phyloP scores from a whole-genome alignment of 495 filamentous ascomycete species.

The Daldinia childiae region DNA sequence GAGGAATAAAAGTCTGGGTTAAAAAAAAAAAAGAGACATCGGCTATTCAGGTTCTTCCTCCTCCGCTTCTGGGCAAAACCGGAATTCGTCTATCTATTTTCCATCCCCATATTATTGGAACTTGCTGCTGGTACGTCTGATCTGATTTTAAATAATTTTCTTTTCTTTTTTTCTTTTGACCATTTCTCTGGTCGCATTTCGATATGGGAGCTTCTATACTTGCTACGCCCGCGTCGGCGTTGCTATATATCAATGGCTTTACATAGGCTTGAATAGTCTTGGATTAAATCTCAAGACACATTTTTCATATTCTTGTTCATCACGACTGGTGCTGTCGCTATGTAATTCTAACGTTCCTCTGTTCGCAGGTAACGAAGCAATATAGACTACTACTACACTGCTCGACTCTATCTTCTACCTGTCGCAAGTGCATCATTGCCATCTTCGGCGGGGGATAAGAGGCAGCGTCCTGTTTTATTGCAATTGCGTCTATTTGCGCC shows the following conservation, averaged over 20 bases:
- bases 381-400: constrained; percentile 12
- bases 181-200: constrained; percentile 22
- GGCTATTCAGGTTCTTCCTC: constrained; percentile 49
- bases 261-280: constrained; percentile 21
- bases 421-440: constrained; percentile 24
- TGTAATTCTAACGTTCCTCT: constrained; percentile 37
- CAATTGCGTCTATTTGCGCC: constrained; percentile 22
- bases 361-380: constrained; percentile 34
- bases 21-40: constrained; percentile 35
- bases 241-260: constrained; percentile 21
- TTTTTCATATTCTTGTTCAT: neutral
- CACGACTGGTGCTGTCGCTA: constrained; percentile 6
- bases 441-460: neutral
- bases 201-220: constrained; percentile 17
- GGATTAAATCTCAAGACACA: constrained; percentile 15
- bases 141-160: constrained; percentile 13
- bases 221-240: constrained; percentile 17
- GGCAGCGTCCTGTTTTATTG: neutral
- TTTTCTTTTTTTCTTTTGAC: neutral
- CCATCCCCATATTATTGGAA: constrained; percentile 42
- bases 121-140: constrained; percentile 37
- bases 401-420: neutral
- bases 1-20: constrained; percentile 29
- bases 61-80: constrained; percentile 45
- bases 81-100: constrained; percentile 45